Evolutionary conservation across 1,139 yeast genomes (phyloP), one percentile per base, ranked within the genome.

Genomic region (Taphrina pruni): DNA sequence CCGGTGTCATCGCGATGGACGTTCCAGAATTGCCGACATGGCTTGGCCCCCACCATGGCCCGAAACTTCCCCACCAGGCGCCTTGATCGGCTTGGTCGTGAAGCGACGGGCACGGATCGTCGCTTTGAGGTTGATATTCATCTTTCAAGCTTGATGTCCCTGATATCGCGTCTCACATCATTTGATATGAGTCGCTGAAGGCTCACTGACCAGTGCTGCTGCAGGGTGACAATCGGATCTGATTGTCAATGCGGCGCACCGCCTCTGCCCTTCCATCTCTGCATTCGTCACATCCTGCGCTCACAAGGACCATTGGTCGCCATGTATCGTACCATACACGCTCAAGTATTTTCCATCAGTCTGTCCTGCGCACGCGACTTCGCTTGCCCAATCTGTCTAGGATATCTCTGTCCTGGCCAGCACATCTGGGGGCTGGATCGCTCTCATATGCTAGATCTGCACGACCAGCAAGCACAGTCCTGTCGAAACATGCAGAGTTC

Each of bases 371-470:
- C n/a, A 32, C 54, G 12, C 54, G 54, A 6, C 36, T 50, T 2
- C 36, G 21, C 2, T 21, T 50, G 54, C 9, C 36, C 12, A 11
- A 11, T 2, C 11, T 21, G 6, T 14, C 54, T 2, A 21, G 54
- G 32, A 20, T 35, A 6, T 36, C 11, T n/a, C 2, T 21, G 14
- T 21, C 54, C 11, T 9, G 12, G 9, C 6, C 36, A 11, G 54
- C 54, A 26, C 54, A 50, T n/a, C n/a, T 50, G 5, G 36, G 36
- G 6, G 36, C 54, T 20, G 54, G 54, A 6, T 50, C 54, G 6
- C 54, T 50, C 9, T 46, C 51, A n/a, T 46, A 46, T 46, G 51
- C 51, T n/a, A 46, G 51, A 46, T 46, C 51, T 9, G 51, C 51
- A 4, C n/a, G 51, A 17, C 51, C 51, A 12, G 26, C 26, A n/a